These are phyloP conservation scores for Pyricularia pennisetigena DNA, from an alignment of 2,329 filamentous ascomycete species.

Conservation along the genomic window DNA sequence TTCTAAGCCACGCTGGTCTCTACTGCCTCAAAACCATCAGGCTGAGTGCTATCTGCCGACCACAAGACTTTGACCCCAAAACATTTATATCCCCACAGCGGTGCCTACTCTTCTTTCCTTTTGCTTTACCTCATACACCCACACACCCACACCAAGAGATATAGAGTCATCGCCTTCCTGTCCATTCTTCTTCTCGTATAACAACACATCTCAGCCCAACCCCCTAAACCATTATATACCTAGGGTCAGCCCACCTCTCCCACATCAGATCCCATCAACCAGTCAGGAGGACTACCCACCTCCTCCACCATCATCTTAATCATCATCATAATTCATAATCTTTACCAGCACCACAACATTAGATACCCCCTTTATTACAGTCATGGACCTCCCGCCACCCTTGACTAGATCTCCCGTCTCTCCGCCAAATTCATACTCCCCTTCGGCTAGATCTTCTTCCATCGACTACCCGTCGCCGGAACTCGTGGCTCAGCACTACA, in stretches of 20 bases:
- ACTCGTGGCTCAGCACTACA: constrained; percentile 31
- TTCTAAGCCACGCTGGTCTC: background rate
- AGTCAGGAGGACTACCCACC: background rate
- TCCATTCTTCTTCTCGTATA: background rate
- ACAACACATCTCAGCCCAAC: background rate
- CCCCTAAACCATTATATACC: background rate
- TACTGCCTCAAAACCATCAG: background rate
- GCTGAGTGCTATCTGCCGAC: background rate
- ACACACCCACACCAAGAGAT: background rate
- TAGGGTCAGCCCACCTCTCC: background rate
- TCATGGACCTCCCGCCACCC: constrained; percentile 41
- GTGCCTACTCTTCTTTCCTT: background rate
- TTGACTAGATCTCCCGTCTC: constrained; percentile 33
- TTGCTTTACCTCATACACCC: background rate
- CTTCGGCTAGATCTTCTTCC: constrained; percentile 27
- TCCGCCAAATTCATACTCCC: constrained; percentile 33
- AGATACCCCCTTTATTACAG: constrained; percentile 6
- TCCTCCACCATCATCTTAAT: background rate
- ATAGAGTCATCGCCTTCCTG: background rate
- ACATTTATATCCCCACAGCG: background rate
- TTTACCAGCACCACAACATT: background rate
- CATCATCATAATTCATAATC: background rate
- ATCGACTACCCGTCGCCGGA: constrained; percentile 36
- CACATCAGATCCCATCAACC: background rate
- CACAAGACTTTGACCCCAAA: background rate